Evolutionary conservation across 176 grass and related monocot species (phyloP).

Genomic region (Carex myosuroides): DNA sequence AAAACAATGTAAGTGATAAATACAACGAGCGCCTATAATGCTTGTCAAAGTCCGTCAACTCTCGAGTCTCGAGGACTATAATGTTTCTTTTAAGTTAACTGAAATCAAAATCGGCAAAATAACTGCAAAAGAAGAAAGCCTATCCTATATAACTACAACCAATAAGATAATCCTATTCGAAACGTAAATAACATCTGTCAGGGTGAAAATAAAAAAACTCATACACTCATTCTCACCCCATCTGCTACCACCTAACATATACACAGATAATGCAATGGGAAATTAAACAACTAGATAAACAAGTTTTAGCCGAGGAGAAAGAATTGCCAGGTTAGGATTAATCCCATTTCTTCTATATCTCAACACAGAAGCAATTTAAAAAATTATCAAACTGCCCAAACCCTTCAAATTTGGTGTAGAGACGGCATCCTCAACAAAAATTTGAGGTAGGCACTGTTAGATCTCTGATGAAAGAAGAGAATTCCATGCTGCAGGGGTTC

Average conservation of each 20-base stretch:
- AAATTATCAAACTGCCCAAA: neutral
- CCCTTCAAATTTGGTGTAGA: neutral
- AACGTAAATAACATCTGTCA: neutral
- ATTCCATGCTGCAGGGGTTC: slow-evolving; percentile 66
- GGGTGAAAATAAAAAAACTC: slow-evolving; percentile 13
- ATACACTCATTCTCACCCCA: slow-evolving; percentile 13
- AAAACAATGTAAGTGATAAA: too few relatives aligned
- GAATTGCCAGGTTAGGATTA: slow-evolving; percentile 16
- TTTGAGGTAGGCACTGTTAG: neutral
- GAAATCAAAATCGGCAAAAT: neutral
- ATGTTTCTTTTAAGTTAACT: neutral
- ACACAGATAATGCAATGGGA: slow-evolving; percentile 15
- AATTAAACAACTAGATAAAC: slow-evolving; percentile 4
- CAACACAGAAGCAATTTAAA: neutral
- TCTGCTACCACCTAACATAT: slow-evolving; percentile 22
- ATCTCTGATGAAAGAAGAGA: slow-evolving; percentile 15
- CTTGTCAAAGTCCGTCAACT: neutral
- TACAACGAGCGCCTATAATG: slow-evolving; percentile 4
- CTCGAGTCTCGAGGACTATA: neutral
- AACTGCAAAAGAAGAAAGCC: slow-evolving; percentile 5
- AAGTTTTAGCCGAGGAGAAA: slow-evolving; percentile 16
- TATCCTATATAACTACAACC: slow-evolving; percentile 23
- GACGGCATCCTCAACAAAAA: neutral
- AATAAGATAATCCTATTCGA: neutral
- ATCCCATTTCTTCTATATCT: neutral